phyloP scores from a whole-genome alignment of 257 asterid species.

The Orobanche coerulescens region DNA sequence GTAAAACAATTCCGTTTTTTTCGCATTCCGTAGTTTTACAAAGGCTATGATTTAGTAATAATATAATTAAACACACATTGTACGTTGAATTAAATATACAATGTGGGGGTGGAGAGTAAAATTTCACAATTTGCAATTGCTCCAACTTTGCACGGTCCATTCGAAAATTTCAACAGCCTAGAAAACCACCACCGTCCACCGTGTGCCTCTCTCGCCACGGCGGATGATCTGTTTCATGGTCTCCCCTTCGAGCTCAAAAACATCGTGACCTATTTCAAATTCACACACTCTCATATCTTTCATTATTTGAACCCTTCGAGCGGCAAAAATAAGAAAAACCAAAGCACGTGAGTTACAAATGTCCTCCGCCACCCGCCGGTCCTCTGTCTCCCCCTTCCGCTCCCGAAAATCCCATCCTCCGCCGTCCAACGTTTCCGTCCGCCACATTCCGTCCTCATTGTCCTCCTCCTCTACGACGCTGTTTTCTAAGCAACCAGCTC shows the following conservation, averaged over 20 bases:
- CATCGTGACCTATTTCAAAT: constrained; percentile 21
- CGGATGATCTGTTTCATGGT: constrained; percentile 8
- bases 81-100: too few relatives aligned
- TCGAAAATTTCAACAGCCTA: too few relatives aligned
- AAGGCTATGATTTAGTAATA: too few relatives aligned
- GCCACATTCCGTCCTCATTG: constrained; percentile 22
- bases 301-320: constrained; percentile 31
- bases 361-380: constrained; percentile 37
- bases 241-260: constrained; percentile 18
- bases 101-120: too few relatives aligned
- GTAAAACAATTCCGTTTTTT: too few relatives aligned
- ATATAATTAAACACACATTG: too few relatives aligned
- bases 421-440: constrained; percentile 19
- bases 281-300: constrained; percentile 19
- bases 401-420: constrained; percentile 35
- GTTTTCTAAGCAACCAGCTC: constrained; percentile 20
- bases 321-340: constrained; percentile 28
- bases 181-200: not conserved
- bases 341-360: constrained; percentile 23
- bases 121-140: too few relatives aligned
- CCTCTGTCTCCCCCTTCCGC: constrained; percentile 49
- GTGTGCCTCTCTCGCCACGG: constrained; percentile 1
- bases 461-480: constrained; percentile 21
- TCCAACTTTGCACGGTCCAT: too few relatives aligned
- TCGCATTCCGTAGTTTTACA: too few relatives aligned